phyloP scores from a whole-genome alignment of 768 basidiomycete species.

The Pisolithus tinctorius region DNA sequence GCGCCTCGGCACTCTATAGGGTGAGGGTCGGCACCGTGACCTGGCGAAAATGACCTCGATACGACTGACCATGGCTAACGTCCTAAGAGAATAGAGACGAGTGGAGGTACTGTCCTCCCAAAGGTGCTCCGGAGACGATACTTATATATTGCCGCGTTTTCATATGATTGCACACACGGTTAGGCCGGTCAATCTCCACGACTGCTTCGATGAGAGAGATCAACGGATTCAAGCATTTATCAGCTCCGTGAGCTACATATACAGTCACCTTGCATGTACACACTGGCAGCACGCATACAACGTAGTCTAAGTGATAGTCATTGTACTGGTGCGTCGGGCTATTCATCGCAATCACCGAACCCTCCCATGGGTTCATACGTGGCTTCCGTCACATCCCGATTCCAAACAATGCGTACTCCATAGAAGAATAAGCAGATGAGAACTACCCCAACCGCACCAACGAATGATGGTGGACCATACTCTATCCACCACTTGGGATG shows the following conservation, averaged over 20 bases:
- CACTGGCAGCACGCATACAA: slow-evolving; percentile 8
- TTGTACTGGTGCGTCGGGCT: slow-evolving; percentile 1
- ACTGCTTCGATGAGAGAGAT: not conserved
- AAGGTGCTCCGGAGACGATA: not conserved
- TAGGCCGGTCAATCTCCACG: slow-evolving; percentile 10
- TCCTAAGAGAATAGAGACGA: not conserved
- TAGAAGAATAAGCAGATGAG: slow-evolving; percentile 67
- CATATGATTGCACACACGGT: slow-evolving; percentile 22
- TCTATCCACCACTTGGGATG: slow-evolving; percentile 78
- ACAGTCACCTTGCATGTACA: not conserved
- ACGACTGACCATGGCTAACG: slow-evolving; percentile 22
- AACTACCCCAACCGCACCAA: slow-evolving; percentile 51
- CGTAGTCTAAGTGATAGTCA: slow-evolving; percentile 13
- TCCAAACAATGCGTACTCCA: slow-evolving; percentile 66
- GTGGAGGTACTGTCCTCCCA: too few relatives aligned
- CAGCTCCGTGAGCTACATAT: not conserved
- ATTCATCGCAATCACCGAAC: slow-evolving; percentile 51
- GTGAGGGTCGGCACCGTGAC: slow-evolving; percentile 5
- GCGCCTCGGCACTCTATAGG: slow-evolving; percentile 20
- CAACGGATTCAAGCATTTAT: not conserved
- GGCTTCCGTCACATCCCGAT: slow-evolving; percentile 61
- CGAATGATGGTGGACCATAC: slow-evolving; percentile 64
- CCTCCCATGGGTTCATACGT: slow-evolving; percentile 90
- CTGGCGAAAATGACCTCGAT: not conserved
- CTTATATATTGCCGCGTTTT: not conserved